Evolutionary conservation across 2,329 filamentous ascomycete genomes (phyloP), one percentile per base, ranked within the genome.

Genomic region (Penicillium oxalicum): DNA sequence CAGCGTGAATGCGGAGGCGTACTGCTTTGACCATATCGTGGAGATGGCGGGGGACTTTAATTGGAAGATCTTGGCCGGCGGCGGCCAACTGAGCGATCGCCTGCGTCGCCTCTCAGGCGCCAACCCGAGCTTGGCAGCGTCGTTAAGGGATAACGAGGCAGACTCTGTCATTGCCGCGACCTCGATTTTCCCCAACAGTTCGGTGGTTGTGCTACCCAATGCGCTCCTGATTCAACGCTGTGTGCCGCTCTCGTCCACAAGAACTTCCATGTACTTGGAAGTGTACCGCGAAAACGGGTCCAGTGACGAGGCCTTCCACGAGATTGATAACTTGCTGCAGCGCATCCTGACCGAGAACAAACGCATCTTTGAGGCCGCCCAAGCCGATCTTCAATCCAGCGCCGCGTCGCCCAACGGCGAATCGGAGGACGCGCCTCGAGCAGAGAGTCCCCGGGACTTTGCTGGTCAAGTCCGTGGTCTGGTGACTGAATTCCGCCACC

Each of bases 221-320:
- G 82, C 83, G 65, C 80, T 85, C 70, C 81, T 82, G 68, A 79
- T 83, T 56, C 80, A 84, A 62, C 72, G 80, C 49, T 81, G 83
- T 60, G 72, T 84, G 9, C 81, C 82, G 5, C 73, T 68, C 41
- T 70, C 72, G 0, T 71, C 81, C 0, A 73, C 68, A 38, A 74
- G 69, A 36, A 76, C 74, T 5, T 68, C 68, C 24, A 83, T 84
- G 75, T 72, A 74, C 53, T 84, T 84, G 64, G 80, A 85, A 60
- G 78, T 84, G 36, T 86, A 75, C 71, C 75, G 81, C 49, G 77
- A 84, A 73, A 80, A 79, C 61, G 66, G 76, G 60, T 74, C 80
- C 2, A 74, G 70, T 13, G 76, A 83, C 29, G 77, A 77, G 29
- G 75, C 82, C 47, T 84, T 85, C 59, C 66, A 74, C 4, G 59